Base-by-base conservation (phyloP, 2,329 filamentous ascomycete genomes). In the Coleophoma crateriformis region DNA sequence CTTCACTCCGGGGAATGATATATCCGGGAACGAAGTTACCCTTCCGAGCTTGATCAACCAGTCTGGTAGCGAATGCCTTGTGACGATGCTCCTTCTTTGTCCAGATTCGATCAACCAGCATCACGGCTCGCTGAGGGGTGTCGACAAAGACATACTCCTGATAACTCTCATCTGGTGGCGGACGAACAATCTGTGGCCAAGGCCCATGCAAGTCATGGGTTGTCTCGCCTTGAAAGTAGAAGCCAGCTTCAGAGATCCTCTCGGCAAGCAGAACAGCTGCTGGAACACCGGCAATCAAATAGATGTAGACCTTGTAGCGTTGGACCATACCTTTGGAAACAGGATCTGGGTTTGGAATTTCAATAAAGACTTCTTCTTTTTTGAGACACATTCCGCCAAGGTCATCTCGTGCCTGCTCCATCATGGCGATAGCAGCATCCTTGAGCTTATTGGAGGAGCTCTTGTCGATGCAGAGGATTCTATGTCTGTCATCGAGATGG, bases 101-200 rank as follows among this genome's bases (percentile, higher is more conserved):
- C 83, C 83, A 87, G 56, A 87, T 81, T 32, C 83, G 74, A 20
- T 82, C 83, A 22, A 87, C 75, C 15, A 81, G 80, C 48, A 85
- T 70, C n/a, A 77, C 68, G 3, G 76, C 79, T 3, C 71, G 66
- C 22, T 71, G 63, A n/a, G 33, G 68, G 57, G 42, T 69, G 65
- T 19, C 37, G 8, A n/a, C 33, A 10, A 11, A 38, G 17, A 33
- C 34, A 15, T 33, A 45, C 19, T 34, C 40, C 68, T 44, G 43
- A 7, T 17, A 17, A n/a, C 6, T 12, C 15, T 38, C 35, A 17
- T 17, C 35, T 6, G 13, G 14, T 4, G 35, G 35, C 13, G 35
- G 35, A 38, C 2, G 35, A n/a, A 38, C 35, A 43, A 47, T 35
- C 37, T 19, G 34, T 48, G 44, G 7, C 32, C 32, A 15, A 27